phyloP scores from a whole-genome alignment of 139 green algal genomes.

The Auxenochlorella protothecoides region DNA sequence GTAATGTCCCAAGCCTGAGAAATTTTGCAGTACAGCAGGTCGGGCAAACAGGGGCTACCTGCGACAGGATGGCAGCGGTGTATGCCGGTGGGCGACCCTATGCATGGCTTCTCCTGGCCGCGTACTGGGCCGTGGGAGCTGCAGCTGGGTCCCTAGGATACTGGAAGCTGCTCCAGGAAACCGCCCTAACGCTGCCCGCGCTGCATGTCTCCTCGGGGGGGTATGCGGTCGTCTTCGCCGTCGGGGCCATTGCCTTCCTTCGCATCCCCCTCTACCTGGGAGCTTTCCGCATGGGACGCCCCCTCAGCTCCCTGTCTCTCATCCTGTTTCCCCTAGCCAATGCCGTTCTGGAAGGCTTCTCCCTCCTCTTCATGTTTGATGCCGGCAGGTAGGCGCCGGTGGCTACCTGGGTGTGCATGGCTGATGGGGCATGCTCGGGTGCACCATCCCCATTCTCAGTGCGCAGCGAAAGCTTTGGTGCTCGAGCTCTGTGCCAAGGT shows the following conservation, averaged over 20 bases:
- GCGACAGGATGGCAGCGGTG: neutral
- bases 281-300: neutral
- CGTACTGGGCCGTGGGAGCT: neutral
- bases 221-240: neutral
- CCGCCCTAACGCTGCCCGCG: neutral
- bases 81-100: neutral
- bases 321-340: neutral
- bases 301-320: neutral
- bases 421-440: neutral
- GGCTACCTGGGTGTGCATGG: neutral
- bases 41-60: too few relatives aligned
- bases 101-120: neutral
- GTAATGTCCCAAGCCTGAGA: neutral
- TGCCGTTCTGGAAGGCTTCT: neutral
- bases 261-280: neutral
- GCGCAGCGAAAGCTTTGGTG: neutral
- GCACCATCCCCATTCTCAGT: neutral
- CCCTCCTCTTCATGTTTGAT: neutral
- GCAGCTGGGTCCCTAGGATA: neutral
- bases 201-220: neutral
- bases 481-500: neutral
- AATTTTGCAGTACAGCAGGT: too few relatives aligned
- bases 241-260: neutral
- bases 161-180: neutral
- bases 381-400: neutral